Conservation (phyloP, 2,329 filamentous ascomycete species). For the Dendryphion nanum region DNA sequence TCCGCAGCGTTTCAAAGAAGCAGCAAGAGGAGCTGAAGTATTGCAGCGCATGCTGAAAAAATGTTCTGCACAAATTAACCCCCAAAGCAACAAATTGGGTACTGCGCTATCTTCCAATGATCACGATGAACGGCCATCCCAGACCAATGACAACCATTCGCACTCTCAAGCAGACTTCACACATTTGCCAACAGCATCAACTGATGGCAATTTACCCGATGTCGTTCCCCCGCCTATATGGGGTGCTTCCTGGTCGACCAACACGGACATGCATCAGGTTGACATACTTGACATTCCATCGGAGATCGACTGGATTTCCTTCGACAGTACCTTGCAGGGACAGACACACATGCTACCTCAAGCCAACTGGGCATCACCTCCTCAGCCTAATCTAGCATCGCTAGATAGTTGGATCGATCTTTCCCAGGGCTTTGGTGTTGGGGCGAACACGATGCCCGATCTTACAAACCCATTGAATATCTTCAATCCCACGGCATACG, state of each 20-base stretch:
- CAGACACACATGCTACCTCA: not conserved
- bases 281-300: slow-evolving; percentile 13
- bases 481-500: too few relatives aligned
- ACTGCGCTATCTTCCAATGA: too few relatives aligned
- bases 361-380: not conserved
- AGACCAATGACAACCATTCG: too few relatives aligned
- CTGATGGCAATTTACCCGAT: too few relatives aligned
- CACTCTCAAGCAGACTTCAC: too few relatives aligned
- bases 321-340: slow-evolving; percentile 1
- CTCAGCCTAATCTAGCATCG: not conserved
- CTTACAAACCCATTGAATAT: not conserved
- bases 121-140: too few relatives aligned
- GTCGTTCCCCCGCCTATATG: too few relatives aligned
- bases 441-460: not conserved
- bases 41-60: slow-evolving; percentile 16
- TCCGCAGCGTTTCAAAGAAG: slow-evolving; percentile 15
- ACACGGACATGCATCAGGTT: too few relatives aligned
- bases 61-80: too few relatives aligned
- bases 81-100: too few relatives aligned
- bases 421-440: not conserved
- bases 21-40: slow-evolving; percentile 14
- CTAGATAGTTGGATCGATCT: not conserved
- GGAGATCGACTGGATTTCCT: slow-evolving; percentile 17
- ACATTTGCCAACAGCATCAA: too few relatives aligned
- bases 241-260: too few relatives aligned